Percentiles rank a stretch among this genome's conserved stretches.
phyloP scores from a whole-genome alignment of 345 rosid species.

The Citropsis articulata region DNA sequence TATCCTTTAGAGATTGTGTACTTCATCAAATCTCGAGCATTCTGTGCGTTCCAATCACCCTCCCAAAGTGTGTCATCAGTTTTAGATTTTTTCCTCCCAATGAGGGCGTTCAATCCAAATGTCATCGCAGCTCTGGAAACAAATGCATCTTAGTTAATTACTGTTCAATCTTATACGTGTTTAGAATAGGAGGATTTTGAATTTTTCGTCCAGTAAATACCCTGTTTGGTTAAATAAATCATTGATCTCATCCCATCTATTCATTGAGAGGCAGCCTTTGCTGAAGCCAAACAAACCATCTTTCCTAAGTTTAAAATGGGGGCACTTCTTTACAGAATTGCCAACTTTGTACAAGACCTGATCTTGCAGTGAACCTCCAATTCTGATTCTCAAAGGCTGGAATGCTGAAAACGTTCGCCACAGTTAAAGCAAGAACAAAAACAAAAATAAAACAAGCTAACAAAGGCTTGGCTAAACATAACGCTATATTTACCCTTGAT shows the following conservation, averaged over 20 bases:
- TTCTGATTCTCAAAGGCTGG: slow-evolving; percentile 38
- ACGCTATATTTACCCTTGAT: slow-evolving; percentile 38
- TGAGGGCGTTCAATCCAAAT: slow-evolving; percentile 50
- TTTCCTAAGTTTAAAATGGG: slow-evolving; percentile 20
- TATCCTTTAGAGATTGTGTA: slow-evolving; percentile 48
- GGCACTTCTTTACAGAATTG: slow-evolving; percentile 24
- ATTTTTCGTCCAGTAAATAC: slow-evolving; percentile 14
- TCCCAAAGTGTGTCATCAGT: slow-evolving; percentile 16
- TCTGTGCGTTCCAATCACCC: slow-evolving; percentile 45
- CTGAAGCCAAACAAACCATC: slow-evolving; percentile 48
- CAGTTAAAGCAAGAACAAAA: background rate
- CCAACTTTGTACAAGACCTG: slow-evolving; percentile 46
- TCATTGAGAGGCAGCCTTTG: slow-evolving; percentile 44
- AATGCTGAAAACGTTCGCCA: slow-evolving; percentile 34
- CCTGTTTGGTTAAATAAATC: slow-evolving; percentile 37
- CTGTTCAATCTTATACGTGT: background rate
- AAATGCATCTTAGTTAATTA: too few species aligned
- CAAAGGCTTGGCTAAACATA: background rate
- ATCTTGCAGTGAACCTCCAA: slow-evolving; percentile 52
- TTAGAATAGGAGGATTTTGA: background rate
- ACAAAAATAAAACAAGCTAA: background rate
- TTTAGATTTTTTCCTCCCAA: slow-evolving; percentile 28
- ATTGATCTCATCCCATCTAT: slow-evolving; percentile 56
- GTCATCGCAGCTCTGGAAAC: slow-evolving; percentile 36
- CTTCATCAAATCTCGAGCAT: slow-evolving; percentile 46